Conservation (phyloP, 2,329 filamentous ascomycete species). For the Sclerotinia sclerotiorum region DNA sequence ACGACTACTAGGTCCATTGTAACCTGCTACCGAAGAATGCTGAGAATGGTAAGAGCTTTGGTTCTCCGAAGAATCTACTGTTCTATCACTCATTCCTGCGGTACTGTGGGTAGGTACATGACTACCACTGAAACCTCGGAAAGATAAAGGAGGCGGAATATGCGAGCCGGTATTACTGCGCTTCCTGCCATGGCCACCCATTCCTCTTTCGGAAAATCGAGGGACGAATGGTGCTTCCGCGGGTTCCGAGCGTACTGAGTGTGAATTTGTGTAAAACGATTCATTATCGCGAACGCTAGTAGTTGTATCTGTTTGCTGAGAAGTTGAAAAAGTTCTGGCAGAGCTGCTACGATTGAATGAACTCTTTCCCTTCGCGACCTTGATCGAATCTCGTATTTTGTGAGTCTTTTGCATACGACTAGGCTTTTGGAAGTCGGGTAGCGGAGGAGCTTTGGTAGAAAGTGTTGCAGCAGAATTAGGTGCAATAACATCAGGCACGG, state of each 20-base stretch:
- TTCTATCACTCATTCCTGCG: slow-evolving; percentile 56
- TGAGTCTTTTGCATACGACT: slow-evolving; percentile 40
- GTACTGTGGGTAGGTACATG: slow-evolving; percentile 53
- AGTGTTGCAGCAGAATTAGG: slow-evolving; percentile 55
- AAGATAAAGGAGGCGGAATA: slow-evolving; percentile 66
- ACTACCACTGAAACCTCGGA: slow-evolving; percentile 68
- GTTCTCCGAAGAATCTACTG: slow-evolving; percentile 58
- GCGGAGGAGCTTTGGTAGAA: slow-evolving; percentile 34
- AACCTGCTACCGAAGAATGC: slow-evolving; percentile 44
- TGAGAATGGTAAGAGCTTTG: slow-evolving; percentile 50
- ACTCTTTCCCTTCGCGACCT: slow-evolving; percentile 72
- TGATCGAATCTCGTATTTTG: slow-evolving; percentile 83
- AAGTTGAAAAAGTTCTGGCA: slow-evolving; percentile 41
- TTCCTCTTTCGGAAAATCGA: slow-evolving; percentile 62
- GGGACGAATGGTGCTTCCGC: slow-evolving; percentile 73
- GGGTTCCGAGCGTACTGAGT: slow-evolving; percentile 28
- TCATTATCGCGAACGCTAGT: slow-evolving; percentile 31
- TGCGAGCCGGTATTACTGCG: slow-evolving; percentile 85
- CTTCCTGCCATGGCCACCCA: slow-evolving; percentile 68
- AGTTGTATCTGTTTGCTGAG: slow-evolving; percentile 24
- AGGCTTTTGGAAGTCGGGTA: slow-evolving; percentile 50
- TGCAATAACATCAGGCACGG: slow-evolving; percentile 70
- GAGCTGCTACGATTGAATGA: slow-evolving; percentile 42
- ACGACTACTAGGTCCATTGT: slow-evolving; percentile 45
- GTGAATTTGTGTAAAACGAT: slow-evolving; percentile 32